These are phyloP conservation scores for Ustulina deusta DNA, from an alignment of 2,329 filamentous ascomycete species.

Conservation along the genomic window DNA sequence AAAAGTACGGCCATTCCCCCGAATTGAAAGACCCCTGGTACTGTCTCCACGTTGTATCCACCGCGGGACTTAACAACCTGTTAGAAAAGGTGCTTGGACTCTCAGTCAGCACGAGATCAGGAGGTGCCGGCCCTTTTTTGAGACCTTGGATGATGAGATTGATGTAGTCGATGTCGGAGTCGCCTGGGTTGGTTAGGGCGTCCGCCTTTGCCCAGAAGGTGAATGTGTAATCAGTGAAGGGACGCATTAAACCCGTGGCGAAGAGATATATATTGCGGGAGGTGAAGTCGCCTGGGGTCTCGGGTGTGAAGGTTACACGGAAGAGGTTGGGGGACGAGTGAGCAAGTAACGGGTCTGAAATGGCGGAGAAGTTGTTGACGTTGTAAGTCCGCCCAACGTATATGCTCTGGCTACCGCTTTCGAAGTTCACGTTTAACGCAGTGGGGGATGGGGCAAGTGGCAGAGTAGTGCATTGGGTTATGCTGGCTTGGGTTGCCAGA, in stretches of 20 bases:
- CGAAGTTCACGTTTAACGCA: constrained; percentile 22
- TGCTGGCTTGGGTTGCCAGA: constrained; percentile 29
- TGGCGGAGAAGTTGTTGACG: constrained; percentile 28
- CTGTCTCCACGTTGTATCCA: constrained; percentile 29
- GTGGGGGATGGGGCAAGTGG: constrained; percentile 29
- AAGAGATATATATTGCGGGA: constrained; percentile 30
- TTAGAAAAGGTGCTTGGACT: constrained; percentile 29
- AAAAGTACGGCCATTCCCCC: constrained; percentile 34
- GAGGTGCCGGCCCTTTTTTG: constrained; percentile 28
- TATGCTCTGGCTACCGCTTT: constrained; percentile 22
- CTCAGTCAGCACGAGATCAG: constrained; percentile 21
- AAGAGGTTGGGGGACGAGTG: constrained; percentile 31
- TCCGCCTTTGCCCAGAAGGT: constrained; percentile 31
- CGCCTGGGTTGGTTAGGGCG: constrained; percentile 11
- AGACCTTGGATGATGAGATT: constrained; percentile 30
- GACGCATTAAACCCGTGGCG: constrained; percentile 30
- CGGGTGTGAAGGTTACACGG: constrained; percentile 27
- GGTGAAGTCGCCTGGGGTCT: constrained; percentile 20
- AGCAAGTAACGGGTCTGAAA: constrained; percentile 27
- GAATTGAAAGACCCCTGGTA: constrained; percentile 32
- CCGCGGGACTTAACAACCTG: constrained; percentile 21
- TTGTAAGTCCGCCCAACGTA: constrained; percentile 25
- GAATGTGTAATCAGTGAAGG: constrained; percentile 28
- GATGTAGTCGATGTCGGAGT: constrained; percentile 29
- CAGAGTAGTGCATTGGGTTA: constrained; percentile 31